These are phyloP conservation scores for Picochlorum costavermella DNA, from an alignment of 139 green algal species.

Conservation along the genomic window DNA sequence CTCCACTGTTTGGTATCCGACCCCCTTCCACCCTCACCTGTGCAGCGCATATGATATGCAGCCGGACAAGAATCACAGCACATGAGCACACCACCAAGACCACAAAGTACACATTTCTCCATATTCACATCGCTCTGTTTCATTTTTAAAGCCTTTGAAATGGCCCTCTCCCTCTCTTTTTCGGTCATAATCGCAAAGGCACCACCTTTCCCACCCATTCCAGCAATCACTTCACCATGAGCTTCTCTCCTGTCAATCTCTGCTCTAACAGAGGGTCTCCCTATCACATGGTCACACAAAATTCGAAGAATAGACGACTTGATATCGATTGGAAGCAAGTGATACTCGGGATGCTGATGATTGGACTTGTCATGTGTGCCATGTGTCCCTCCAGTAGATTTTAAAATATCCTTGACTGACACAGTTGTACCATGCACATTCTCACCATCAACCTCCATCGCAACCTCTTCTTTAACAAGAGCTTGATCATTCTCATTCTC, in stretches of 20 bases:
- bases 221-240: slow-evolving; percentile 34
- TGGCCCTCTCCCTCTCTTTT: slow-evolving; percentile 30
- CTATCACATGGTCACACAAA: slow-evolving; percentile 50
- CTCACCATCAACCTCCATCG: neutral
- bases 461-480: neutral
- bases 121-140: slow-evolving; percentile 37
- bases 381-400: neutral
- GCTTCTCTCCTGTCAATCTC: slow-evolving; percentile 66
- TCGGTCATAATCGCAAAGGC: slow-evolving; percentile 36
- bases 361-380: neutral
- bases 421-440: too few relatives aligned
- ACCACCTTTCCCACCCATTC: slow-evolving; percentile 41
- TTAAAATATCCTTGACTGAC: neutral
- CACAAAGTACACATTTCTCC: slow-evolving; percentile 74
- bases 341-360: slow-evolving; percentile 34
- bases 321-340: slow-evolving; percentile 25
- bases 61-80: slow-evolving; percentile 87
- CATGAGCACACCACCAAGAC: slow-evolving; percentile 65
- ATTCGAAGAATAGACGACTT: slow-evolving; percentile 40
- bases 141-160: slow-evolving; percentile 14
- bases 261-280: slow-evolving; percentile 33
- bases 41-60: slow-evolving; percentile 78
- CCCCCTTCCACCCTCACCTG: slow-evolving; percentile 42
- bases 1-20: slow-evolving; percentile 50
- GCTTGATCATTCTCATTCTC: slow-evolving; percentile 3